Conservation (phyloP, 2,329 filamentous ascomycete species). For the Elsinoe arachidis region DNA sequence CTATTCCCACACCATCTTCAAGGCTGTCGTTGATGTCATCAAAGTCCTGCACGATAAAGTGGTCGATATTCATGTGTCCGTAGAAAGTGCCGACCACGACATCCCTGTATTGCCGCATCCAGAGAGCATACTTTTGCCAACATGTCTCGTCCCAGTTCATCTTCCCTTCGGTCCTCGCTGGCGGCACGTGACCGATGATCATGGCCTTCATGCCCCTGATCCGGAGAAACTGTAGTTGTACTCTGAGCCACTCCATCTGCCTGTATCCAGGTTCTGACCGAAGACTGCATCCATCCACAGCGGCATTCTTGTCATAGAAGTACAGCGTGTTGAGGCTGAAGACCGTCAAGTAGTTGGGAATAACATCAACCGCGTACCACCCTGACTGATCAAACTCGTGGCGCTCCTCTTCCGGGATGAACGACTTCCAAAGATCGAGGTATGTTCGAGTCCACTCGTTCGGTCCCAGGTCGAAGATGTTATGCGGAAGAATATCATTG, state of each 20-base stretch:
- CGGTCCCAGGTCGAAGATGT: conserved; percentile 77
- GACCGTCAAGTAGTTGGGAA: conserved; percentile 75
- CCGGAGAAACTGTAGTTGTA: conserved; percentile 78
- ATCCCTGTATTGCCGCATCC: conserved; percentile 84
- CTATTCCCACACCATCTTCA: conserved; percentile 31
- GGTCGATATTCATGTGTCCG: conserved; percentile 98
- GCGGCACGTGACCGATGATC: conserved; percentile 86
- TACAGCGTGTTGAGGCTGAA: conserved; percentile 95
- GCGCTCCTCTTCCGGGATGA: conserved; percentile 86
- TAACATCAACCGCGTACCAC: conserved; percentile 90
- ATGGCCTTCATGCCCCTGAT: conserved; percentile 87
- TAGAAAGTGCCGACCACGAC: conserved; percentile 72
- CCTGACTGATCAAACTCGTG: conserved; percentile 88
- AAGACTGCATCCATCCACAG: conserved; percentile 77
- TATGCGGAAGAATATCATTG: conserved; percentile 95
- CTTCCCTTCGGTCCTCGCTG: conserved; percentile 77
- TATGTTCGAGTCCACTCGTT: conserved; percentile 79
- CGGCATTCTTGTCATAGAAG: conserved; percentile 88
- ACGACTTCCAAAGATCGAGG: conserved; percentile 67
- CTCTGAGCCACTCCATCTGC: conserved; percentile 90
- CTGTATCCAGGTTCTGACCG: conserved; percentile 80
- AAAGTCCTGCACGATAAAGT: conserved; percentile 87
- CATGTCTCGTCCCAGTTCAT: conserved; percentile 91
- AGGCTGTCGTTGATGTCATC: conserved; percentile 59
- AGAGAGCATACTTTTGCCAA: conserved; percentile 95